Percentiles rank a stretch among this genome's conserved stretches.
phyloP scores from a whole-genome alignment of 1,284 basidiomycete genomes.

The Leccinum insolens region DNA sequence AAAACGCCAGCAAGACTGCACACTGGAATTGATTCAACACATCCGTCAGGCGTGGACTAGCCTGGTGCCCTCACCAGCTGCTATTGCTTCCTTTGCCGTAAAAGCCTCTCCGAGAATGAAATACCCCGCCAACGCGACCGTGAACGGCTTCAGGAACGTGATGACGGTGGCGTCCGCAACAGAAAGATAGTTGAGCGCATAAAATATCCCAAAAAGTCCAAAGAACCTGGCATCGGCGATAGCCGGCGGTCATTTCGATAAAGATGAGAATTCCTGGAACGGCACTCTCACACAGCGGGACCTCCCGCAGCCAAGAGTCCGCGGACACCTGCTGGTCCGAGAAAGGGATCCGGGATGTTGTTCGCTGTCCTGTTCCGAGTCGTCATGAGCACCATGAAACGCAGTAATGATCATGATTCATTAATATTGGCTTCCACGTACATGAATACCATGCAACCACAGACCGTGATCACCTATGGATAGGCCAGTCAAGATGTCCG shows the following conservation, averaged over 20 bases:
- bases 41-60: neutral
- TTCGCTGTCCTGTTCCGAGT: slow-evolving; percentile 42
- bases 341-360: slow-evolving; percentile 64
- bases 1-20: slow-evolving; percentile 63
- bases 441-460: slow-evolving; percentile 48
- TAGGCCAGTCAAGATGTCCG: neutral
- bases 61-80: slow-evolving; percentile 53
- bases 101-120: slow-evolving; percentile 71
- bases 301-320: slow-evolving; percentile 61
- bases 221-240: slow-evolving; percentile 48
- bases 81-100: slow-evolving; percentile 57
- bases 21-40: slow-evolving; percentile 34
- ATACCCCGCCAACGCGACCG: slow-evolving; percentile 69
- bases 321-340: slow-evolving; percentile 72
- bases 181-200: slow-evolving; percentile 67
- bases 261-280: neutral
- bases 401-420: neutral
- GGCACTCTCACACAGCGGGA: slow-evolving; percentile 54
- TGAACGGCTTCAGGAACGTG: slow-evolving; percentile 73
- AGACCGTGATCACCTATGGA: slow-evolving; percentile 46
- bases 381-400: slow-evolving; percentile 1
- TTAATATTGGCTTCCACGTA: slow-evolving; percentile 19
- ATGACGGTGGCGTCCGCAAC: slow-evolving; percentile 79
- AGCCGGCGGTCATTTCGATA: neutral
- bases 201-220: slow-evolving; percentile 68